Conservation (phyloP, 768 basidiomycete genomes). For the Mycena vulgaris region DNA sequence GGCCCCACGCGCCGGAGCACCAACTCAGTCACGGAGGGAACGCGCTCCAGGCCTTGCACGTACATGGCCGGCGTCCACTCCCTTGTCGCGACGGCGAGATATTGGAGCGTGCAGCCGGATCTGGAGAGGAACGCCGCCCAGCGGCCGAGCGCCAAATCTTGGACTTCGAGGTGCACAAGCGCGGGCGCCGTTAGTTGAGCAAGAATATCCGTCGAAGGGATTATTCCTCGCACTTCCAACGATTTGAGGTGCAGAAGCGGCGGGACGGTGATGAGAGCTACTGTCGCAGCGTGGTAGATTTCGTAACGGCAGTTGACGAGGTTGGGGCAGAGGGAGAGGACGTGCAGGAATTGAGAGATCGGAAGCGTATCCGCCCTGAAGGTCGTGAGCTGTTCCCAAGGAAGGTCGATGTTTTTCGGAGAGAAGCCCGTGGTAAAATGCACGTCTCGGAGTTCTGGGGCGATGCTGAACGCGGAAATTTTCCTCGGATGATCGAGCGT, state of each 20-base stretch:
- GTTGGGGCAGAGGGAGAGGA: neutral
- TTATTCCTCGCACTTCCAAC: neutral
- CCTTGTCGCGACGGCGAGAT: neutral
- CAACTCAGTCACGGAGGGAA: slow-evolving; percentile 5
- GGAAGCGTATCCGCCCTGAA: neutral
- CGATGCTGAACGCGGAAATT: neutral
- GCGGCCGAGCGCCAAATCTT: slow-evolving; percentile 1
- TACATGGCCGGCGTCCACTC: slow-evolving; percentile 23
- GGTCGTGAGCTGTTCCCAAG: slow-evolving; percentile 17
- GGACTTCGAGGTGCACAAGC: slow-evolving; percentile 6
- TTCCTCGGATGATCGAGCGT: neutral
- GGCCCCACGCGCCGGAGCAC: neutral
- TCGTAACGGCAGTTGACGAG: slow-evolving; percentile 4
- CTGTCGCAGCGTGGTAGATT: neutral
- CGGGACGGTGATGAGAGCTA: neutral
- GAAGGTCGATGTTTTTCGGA: neutral
- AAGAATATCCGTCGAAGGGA: slow-evolving; percentile 4
- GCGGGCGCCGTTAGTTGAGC: slow-evolving; percentile 17
- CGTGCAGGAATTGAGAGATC: neutral
- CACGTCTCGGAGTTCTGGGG: slow-evolving; percentile 11
- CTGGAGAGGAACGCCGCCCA: slow-evolving; percentile 17
- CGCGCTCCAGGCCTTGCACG: neutral
- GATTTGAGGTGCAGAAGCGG: slow-evolving; percentile 18
- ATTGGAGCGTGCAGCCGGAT: slow-evolving; percentile 11
- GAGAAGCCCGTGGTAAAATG: neutral